Evolutionary conservation across 225 moss, liverwort and hornwort species (phyloP).

Genomic region (Antitrichia curtipendula): DNA sequence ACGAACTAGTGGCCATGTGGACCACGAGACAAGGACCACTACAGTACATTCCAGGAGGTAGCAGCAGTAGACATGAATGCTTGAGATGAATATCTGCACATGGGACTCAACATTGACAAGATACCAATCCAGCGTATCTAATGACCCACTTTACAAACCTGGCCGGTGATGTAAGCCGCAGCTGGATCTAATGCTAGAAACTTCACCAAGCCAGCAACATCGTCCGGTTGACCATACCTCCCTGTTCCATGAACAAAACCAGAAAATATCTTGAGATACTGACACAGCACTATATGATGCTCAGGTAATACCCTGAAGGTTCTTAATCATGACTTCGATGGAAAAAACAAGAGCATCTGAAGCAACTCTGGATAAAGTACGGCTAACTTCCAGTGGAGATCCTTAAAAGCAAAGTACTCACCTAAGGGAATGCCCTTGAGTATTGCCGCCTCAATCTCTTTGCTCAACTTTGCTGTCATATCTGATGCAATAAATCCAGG

Average conservation of each 20-base stretch:
- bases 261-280: neutral
- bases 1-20: neutral
- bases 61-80: neutral
- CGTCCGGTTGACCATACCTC: slow-evolving; percentile 71
- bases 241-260: slow-evolving; percentile 14
- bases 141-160: slow-evolving; percentile 24
- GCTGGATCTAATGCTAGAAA: slow-evolving; percentile 81
- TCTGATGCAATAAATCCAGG: slow-evolving; percentile 92
- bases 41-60: neutral
- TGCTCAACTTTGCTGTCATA: slow-evolving; percentile 69
- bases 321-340: neutral
- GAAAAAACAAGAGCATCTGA: neutral
- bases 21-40: neutral
- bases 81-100: neutral
- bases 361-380: neutral
- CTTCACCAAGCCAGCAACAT: slow-evolving; percentile 83
- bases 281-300: neutral
- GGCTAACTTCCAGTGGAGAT: neutral
- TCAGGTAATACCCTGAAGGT: neutral
- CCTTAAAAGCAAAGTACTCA: neutral
- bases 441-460: slow-evolving; percentile 54
- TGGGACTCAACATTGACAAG: neutral
- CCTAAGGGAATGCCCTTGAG: slow-evolving; percentile 68
- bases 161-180: slow-evolving; percentile 75
- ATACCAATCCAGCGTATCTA: neutral